A percentile compares a stretch with the other conserved stretches of the same genome.
These are phyloP conservation scores for Sporopachydermia lactativora DNA, from an alignment of 805 yeast genomes.

Conservation along the genomic window DNA sequence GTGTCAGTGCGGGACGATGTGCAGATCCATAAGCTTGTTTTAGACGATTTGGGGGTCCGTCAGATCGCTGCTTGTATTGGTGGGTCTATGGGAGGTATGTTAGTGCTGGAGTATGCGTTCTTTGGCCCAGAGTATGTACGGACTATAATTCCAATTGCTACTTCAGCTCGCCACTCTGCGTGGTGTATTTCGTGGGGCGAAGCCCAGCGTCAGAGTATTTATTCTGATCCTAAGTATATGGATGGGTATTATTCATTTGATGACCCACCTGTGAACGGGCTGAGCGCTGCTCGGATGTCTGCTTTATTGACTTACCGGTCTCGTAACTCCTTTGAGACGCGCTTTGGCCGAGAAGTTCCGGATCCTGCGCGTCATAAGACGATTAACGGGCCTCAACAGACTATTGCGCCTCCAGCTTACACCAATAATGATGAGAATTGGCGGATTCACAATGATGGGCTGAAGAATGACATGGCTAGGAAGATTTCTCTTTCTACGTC, in stretches of 20 bases:
- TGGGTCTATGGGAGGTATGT: constrained; percentile 99
- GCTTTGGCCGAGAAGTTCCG: constrained; percentile 79
- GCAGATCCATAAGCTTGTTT: constrained; percentile 55
- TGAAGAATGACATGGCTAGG: constrained; percentile 20
- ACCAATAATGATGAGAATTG: constrained; percentile 58
- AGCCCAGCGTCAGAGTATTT: constrained; percentile 92
- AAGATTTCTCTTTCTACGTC: constrained; percentile 16
- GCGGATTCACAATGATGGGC: constrained; percentile 84
- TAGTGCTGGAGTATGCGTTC: constrained; percentile 78
- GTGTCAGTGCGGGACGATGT: constrained; percentile 93
- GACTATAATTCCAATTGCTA: constrained; percentile 71
- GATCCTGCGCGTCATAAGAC: constrained; percentile 26
- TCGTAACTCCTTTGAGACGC: constrained; percentile 77
- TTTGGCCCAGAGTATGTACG: constrained; percentile 55
- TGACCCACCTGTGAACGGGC: constrained; percentile 76
- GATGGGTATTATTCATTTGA: constrained; percentile 75
- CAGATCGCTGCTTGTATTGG: constrained; percentile 80
- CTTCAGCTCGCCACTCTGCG: constrained; percentile 89
- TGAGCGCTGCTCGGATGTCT: constrained; percentile 96
- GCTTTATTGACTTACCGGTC: constrained; percentile 89
- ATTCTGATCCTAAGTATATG: constrained; percentile 83
- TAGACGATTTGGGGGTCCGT: constrained; percentile 70
- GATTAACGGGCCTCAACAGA: constrained; percentile 17
- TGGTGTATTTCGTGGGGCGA: constrained; percentile 99
- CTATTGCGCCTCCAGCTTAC: constrained; percentile 13